Percentiles rank a stretch among this genome's conserved stretches.
phyloP scores from a whole-genome alignment of 805 yeast species.

The Wickerhamiella bombiphila region DNA sequence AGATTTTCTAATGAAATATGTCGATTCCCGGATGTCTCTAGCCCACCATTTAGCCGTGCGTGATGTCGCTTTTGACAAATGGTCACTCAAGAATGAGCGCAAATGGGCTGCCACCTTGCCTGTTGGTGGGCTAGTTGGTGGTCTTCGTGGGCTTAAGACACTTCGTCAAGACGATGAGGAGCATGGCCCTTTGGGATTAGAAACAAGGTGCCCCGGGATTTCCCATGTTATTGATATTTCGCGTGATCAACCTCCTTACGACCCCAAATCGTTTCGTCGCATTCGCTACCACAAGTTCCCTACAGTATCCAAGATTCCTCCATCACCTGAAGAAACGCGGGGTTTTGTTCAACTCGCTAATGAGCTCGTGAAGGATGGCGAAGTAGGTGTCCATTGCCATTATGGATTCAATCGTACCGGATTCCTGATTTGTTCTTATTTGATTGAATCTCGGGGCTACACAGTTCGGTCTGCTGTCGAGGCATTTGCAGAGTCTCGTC shows the following conservation, averaged over 20 bases:
- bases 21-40: conserved; percentile 43
- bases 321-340: conserved; percentile 44
- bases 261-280: conserved; percentile 38
- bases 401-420: conserved; percentile 75
- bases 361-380: conserved; percentile 23
- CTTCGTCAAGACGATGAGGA: conserved; percentile 44
- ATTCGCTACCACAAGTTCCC: conserved; percentile 57
- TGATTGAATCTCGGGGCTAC: conserved; percentile 47
- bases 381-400: conserved; percentile 62
- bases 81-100: conserved; percentile 64
- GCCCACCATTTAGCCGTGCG: conserved; percentile 31
- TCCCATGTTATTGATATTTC: conserved; percentile 56
- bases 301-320: conserved; percentile 65
- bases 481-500: conserved; percentile 41
- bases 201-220: conserved; percentile 35
- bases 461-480: conserved; percentile 47
- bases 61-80: conserved; percentile 41
- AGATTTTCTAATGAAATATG: conserved; percentile 36
- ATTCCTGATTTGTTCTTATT: conserved; percentile 51
- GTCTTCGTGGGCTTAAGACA: conserved; percentile 57
- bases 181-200: conserved; percentile 47
- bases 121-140: conserved; percentile 26
- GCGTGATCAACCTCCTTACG: conserved; percentile 49
- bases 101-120: conserved; percentile 51
- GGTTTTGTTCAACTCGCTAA: conserved; percentile 33